Base-by-base conservation (phyloP, 805 yeast genomes). In the Saturnispora mendoncae region DNA sequence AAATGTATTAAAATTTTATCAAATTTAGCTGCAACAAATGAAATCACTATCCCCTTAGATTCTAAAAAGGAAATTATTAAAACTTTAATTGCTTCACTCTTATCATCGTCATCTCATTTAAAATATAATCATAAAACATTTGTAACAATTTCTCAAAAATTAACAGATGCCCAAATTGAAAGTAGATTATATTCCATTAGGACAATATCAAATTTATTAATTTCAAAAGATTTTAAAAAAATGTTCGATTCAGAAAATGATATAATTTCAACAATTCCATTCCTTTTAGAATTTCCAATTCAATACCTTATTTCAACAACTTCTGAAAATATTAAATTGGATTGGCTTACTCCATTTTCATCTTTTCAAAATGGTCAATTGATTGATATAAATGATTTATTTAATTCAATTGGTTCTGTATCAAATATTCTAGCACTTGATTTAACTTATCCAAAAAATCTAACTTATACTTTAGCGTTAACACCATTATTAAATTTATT, bases 381-480 rank as follows among this genome's bases (percentile, higher is more conserved):
- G 20, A 48, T 69, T 12, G 42, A 42, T 7, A 30, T 39, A 2
- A 33, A 40, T 15, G 80, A 74, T 43, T 60, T 62, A 21, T 69
- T 66, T 46, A 73, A 70, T 43, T 48, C 69, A 0, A 55, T 76
- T 26, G 52, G 71, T 17, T 72, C 79, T 0, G 57, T 76, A 34
- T 69, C 77, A 9, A 76, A 76, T 48, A 40, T 76, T 4, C 56
- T 78, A 0, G 68, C 80, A 0, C 45, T 64, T 2, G 62, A 60
- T 3, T 46, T 56, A 7, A 50, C 51, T 23, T 46, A 54, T 1
- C 58, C 62, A 3, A 61, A 71, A 26, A 62, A 64, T 40, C 50
- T 61, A 8, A 51, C 60, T 4, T 58, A 68, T 50, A 64, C 38
- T 26, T 50, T 46, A 47, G 62, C 53, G 34, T 67, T 41, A 68